Evolutionary conservation across 2,329 filamentous ascomycete genomes (phyloP), one percentile per base, ranked within the genome.

Genomic region (Rugonectria rugulosa): DNA sequence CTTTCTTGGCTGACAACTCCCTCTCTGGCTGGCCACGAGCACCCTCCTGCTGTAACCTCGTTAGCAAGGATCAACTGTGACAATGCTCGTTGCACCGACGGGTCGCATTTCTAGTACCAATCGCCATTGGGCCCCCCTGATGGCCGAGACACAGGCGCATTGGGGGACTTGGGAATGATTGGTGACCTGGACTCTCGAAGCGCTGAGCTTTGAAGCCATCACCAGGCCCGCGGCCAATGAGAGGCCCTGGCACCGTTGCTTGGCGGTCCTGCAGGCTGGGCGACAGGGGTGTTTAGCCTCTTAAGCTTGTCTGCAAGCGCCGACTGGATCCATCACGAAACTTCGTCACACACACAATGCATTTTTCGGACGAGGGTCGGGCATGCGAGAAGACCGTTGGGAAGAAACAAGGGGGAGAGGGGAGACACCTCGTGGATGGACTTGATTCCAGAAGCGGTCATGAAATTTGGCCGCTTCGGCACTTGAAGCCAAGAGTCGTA

Each of bases 171-270:
- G 15, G 41, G 41, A 17, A 36, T 70, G 69, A 72, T 72, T 72
- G 70, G 70, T 43, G 56, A 46, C 43, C 36, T 17, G 34, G 32
- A 17, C 43, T 41, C 46, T 63, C 62, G 66, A 72, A 72, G 69
- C 70, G 70, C 70, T 61, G 61, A 64, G 59, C 59, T 48, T 37
- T 44, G 50, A 60, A 49, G 50, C 57, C 53, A 48, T 51, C 27
- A 45, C 51, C 62, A 63, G 59, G 64, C 48, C 61, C 51, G 46
- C 51, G 36, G 44, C 70, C 70, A 71, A 72, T 72, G 46, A 63
- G 54, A 37, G 5, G 47, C 27, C 46, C n/a, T 11, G 36, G 24
- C 24, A 10, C 15, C 40, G 34, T 42, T 50, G 38, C 47, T 32
- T 44, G 32, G 34, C 50, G 51, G 53, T 56, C 34, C 32, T 43